Conservation (phyloP, 2,329 filamentous ascomycete genomes). For the Trichoderma atrobrunneum region DNA sequence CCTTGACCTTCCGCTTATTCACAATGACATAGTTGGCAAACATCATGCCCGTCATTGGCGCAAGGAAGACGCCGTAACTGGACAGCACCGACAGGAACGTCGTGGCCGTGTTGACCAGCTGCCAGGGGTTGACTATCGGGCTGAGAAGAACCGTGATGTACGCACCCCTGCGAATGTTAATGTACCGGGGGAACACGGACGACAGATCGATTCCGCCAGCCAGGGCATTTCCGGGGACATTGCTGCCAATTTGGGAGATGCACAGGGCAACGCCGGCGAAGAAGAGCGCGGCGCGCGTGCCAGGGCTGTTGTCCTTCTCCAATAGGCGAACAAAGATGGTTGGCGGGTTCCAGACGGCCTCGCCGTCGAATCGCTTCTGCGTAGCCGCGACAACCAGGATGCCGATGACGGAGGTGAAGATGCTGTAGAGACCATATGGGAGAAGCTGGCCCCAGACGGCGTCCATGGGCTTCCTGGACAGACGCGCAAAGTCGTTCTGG, state of each 20-base stretch:
- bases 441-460: slow-evolving; percentile 37
- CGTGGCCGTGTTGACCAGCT: slow-evolving; percentile 37
- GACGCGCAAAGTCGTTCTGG: slow-evolving; percentile 39
- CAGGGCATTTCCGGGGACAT: slow-evolving; percentile 37
- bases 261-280: slow-evolving; percentile 38
- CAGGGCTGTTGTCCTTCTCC: slow-evolving; percentile 30
- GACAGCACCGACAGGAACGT: slow-evolving; percentile 37
- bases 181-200: slow-evolving; percentile 36
- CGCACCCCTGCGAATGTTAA: slow-evolving; percentile 40
- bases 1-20: slow-evolving; percentile 34
- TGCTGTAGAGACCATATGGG: slow-evolving; percentile 37
- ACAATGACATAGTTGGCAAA: slow-evolving; percentile 36
- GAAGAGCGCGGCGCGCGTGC: slow-evolving; percentile 38
- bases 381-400: slow-evolving; percentile 42
- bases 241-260: slow-evolving; percentile 39
- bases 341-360: slow-evolving; percentile 39
- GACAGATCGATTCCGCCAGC: slow-evolving; percentile 41
- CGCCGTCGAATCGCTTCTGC: slow-evolving; percentile 36
- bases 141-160: slow-evolving; percentile 38
- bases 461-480: slow-evolving; percentile 32
- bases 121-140: slow-evolving; percentile 39
- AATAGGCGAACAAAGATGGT: slow-evolving; percentile 35
- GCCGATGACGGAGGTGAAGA: slow-evolving; percentile 37
- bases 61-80: slow-evolving; percentile 38
- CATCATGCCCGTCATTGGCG: slow-evolving; percentile 42